Evolutionary conservation across 2,329 filamentous ascomycete species (phyloP).

Genomic region (Cercospora brassicicola): DNA sequence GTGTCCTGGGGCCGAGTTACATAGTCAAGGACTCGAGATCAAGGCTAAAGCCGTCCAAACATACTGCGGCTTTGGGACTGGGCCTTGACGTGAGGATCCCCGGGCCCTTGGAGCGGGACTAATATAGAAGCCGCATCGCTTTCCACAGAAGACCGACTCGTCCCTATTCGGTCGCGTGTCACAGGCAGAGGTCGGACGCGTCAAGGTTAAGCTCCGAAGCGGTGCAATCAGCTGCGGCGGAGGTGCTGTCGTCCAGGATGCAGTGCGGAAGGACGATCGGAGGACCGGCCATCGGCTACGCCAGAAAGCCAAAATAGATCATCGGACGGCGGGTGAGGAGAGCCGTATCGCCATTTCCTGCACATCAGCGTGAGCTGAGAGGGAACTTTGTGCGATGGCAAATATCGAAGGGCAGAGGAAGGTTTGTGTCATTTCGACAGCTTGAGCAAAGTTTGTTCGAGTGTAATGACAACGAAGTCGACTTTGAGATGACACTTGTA

Average conservation of each 20-base stretch:
- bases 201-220: background rate
- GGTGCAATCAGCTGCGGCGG: background rate
- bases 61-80: background rate
- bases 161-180: background rate
- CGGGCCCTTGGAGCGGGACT: background rate
- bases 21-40: constrained; percentile 1
- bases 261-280: background rate
- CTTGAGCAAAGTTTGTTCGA: background rate
- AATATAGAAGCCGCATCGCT: constrained; percentile 7
- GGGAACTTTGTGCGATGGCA: background rate
- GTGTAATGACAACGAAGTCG: background rate
- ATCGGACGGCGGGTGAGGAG: constrained; percentile 1
- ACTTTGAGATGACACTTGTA: background rate
- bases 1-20: constrained; percentile 5
- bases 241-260: background rate
- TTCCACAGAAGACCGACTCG: background rate
- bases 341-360: background rate
- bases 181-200: background rate
- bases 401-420: background rate
- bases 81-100: background rate
- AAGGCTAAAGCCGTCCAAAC: background rate
- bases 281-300: background rate
- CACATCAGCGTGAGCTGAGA: background rate
- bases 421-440: background rate
- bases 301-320: background rate